Conservation (phyloP, 805 yeast genomes). For the Yueomyces sinensis region DNA sequence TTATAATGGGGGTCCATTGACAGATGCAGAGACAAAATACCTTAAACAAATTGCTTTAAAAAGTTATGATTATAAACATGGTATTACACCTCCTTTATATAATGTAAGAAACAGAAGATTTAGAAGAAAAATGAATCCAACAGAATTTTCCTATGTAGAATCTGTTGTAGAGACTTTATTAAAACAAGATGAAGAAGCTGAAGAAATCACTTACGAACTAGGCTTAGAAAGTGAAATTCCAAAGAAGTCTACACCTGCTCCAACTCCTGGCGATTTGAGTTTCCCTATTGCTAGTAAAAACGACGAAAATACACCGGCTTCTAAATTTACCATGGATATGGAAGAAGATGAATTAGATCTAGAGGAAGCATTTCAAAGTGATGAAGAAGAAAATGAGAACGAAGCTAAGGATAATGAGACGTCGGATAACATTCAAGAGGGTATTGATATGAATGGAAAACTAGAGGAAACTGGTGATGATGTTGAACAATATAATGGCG, state of each 20-base stretch:
- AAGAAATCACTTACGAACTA: slow-evolving; percentile 63
- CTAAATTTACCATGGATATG: background rate
- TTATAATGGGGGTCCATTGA: slow-evolving; percentile 16
- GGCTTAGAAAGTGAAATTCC: slow-evolving; percentile 38
- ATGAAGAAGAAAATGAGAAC: slow-evolving; percentile 13
- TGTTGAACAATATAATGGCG: slow-evolving; percentile 23
- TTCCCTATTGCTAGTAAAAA: slow-evolving; percentile 1
- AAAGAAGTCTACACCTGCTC: slow-evolving; percentile 15
- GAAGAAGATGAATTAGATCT: slow-evolving; percentile 41
- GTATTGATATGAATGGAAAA: slow-evolving; percentile 5
- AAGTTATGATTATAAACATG: slow-evolving; percentile 44
- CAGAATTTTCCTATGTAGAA: slow-evolving; percentile 68
- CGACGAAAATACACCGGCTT: no score
- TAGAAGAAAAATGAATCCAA: slow-evolving; percentile 54
- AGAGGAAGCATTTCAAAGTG: slow-evolving; percentile 39
- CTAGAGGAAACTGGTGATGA: slow-evolving; percentile 26
- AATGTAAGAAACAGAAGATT: slow-evolving; percentile 58
- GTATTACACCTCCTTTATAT: slow-evolving; percentile 69
- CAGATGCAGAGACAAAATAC: slow-evolving; percentile 16
- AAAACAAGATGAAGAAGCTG: slow-evolving; percentile 69
- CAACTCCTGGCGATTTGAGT: no score
- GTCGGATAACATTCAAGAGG: background rate
- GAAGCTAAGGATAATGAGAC: background rate
- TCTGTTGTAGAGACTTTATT: slow-evolving; percentile 65
- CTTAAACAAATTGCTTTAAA: slow-evolving; percentile 13